Percentiles rank a stretch among this genome's conserved stretches.
Evolutionary conservation across 805 yeast genomes (phyloP).

Genomic region (Diddensiella caesifluorescens): DNA sequence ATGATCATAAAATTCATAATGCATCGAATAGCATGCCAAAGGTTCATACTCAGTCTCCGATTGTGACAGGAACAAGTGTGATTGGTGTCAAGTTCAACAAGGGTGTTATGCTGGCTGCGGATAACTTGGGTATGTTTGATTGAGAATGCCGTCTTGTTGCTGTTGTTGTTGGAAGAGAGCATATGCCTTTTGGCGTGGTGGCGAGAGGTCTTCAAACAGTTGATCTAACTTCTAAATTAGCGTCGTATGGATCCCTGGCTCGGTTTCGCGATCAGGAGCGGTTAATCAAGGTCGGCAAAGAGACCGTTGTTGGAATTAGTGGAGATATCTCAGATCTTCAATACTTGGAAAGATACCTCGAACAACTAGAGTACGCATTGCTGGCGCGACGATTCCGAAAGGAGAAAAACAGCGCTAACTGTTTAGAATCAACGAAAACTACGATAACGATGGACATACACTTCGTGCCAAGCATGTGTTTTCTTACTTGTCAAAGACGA

Average conservation of each 20-base stretch:
- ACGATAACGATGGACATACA: constrained; percentile 64
- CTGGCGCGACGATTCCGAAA: background rate
- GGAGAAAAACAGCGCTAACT: too few relatives aligned
- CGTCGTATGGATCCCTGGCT: constrained; percentile 89
- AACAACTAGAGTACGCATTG: constrained; percentile 52
- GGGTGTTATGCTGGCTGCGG: constrained; percentile 94
- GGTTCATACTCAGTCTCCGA: constrained; percentile 88
- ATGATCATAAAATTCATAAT: constrained; percentile 46
- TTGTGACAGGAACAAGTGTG: constrained; percentile 94
- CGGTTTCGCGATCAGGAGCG: constrained; percentile 84
- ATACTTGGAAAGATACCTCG: constrained; percentile 65
- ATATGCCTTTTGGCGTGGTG: too few relatives aligned
- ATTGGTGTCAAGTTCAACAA: constrained; percentile 83
- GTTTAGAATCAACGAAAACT: constrained; percentile 54
- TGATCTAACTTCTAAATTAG: too few relatives aligned
- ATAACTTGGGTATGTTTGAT: constrained; percentile 57
- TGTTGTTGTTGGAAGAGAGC: background rate
- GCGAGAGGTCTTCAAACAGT: too few relatives aligned
- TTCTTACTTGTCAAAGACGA: constrained; percentile 75
- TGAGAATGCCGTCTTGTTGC: background rate
- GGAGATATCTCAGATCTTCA: constrained; percentile 97
- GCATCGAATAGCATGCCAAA: constrained; percentile 66
- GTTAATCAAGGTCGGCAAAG: constrained; percentile 73
- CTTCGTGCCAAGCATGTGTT: constrained; percentile 84
- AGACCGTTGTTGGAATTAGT: constrained; percentile 85